phyloP scores from a whole-genome alignment of 306 rosid genomes.

The Canavalia gladiata region DNA sequence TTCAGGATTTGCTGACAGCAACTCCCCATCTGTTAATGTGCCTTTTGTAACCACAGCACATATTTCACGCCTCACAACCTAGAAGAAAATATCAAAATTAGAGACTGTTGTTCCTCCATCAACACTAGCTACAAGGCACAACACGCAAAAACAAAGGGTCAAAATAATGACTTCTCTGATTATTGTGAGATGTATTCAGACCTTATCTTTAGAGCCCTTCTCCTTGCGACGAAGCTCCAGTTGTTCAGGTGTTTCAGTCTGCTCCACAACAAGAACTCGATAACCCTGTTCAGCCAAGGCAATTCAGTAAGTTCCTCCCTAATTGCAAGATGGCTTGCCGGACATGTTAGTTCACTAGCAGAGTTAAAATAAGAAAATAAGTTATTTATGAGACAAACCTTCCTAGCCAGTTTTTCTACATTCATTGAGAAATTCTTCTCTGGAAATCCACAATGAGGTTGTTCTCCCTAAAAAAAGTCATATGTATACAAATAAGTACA shows the following conservation, averaged over 20 bases:
- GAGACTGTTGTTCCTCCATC: conserved; percentile 30
- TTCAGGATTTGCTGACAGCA: conserved; percentile 83
- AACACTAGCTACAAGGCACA: conserved; percentile 17
- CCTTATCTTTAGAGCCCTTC: conserved; percentile 95
- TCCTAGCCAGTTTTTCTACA: conserved; percentile 87
- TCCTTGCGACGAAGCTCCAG: conserved; percentile 86
- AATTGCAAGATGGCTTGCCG: conserved; percentile 35
- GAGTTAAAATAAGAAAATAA: conserved; percentile 15
- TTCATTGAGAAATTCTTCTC: conserved; percentile 88
- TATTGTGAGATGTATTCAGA: conserved; percentile 37
- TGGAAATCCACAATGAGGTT: conserved; percentile 99
- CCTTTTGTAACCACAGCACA: conserved; percentile 94
- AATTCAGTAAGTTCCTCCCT: conserved; percentile 51
- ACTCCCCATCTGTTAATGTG: conserved; percentile 89
- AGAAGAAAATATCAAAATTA: conserved; percentile 39
- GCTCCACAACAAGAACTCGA: conserved; percentile 94
- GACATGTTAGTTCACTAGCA: conserved; percentile 35
- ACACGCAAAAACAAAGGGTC: neutral
- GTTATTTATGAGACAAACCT: conserved; percentile 67
- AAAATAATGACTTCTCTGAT: conserved; percentile 36
- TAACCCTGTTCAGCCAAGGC: conserved; percentile 71
- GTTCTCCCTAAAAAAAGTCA: conserved; percentile 78
- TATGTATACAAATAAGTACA: conserved; percentile 30
- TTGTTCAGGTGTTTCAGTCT: conserved; percentile 99
- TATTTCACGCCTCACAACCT: conserved; percentile 98